Conservation (phyloP, 2,329 filamentous ascomycete genomes). For the Neofusicoccum cordaticola region DNA sequence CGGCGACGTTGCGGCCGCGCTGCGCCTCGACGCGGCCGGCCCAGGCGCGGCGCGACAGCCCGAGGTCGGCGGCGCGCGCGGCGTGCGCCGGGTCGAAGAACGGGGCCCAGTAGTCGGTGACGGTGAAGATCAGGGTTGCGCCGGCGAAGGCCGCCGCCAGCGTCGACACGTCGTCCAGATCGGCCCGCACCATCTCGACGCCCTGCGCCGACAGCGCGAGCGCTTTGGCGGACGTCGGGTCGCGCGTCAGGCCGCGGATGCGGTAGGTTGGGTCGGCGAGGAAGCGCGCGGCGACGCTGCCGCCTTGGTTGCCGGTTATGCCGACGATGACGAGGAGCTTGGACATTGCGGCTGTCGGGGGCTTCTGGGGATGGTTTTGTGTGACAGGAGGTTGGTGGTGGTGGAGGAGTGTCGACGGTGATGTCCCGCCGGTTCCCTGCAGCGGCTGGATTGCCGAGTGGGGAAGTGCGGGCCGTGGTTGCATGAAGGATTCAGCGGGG, state of each 20-base stretch:
- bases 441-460: no score
- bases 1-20: conserved; percentile 21
- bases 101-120: conserved; percentile 46
- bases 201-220: conserved; percentile 31
- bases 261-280: conserved; percentile 42
- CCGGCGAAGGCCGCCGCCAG: conserved; percentile 33
- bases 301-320: conserved; percentile 41
- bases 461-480: no score
- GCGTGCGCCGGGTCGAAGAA: background rate
- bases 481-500: no score
- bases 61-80: no score
- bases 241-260: conserved; percentile 57
- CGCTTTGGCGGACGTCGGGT: conserved; percentile 23
- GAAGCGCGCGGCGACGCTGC: conserved; percentile 50
- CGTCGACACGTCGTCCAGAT: conserved; percentile 39
- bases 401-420: no score
- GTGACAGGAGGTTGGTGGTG: no score
- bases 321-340: conserved; percentile 30
- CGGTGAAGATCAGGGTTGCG: conserved; percentile 50
- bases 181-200: conserved; percentile 53
- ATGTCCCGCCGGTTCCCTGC: no score
- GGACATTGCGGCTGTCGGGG: conserved; percentile 5
- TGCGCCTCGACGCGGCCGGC: conserved; percentile 19
- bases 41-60: conserved; percentile 6
- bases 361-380: no score